A percentile compares a stretch with the other conserved stretches of the same genome.
Conservation (phyloP, 108 stramenopile genomes). For the Discostella stelligeroides region DNA sequence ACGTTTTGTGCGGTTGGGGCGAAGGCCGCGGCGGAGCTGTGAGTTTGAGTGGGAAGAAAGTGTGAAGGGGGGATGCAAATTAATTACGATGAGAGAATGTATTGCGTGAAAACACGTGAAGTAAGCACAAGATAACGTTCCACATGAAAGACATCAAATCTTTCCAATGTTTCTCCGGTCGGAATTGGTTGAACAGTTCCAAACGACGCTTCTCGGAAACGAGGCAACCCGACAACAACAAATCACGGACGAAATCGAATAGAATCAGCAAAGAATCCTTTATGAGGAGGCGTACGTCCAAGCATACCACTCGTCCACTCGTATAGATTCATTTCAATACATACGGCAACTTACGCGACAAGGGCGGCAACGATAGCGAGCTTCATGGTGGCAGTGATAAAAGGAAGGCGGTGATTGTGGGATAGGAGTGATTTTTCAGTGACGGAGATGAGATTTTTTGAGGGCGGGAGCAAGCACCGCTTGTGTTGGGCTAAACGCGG, state of each 20-base stretch:
- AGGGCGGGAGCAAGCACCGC: too few relatives aligned
- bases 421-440: background rate
- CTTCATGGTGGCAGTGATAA: conserved; percentile 65
- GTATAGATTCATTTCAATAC: background rate
- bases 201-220: background rate
- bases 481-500: too few relatives aligned
- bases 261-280: too few relatives aligned
- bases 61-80: conserved; percentile 1
- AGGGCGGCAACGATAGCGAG: conserved; percentile 82
- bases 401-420: conserved; percentile 1
- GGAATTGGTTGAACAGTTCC: conserved; percentile 2
- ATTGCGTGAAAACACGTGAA: background rate
- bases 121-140: background rate
- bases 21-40: conserved; percentile 85
- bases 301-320: too few relatives aligned
- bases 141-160: background rate
- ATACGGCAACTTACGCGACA: conserved; percentile 73
- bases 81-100: background rate
- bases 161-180: background rate
- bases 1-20: conserved; percentile 58
- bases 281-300: too few relatives aligned
- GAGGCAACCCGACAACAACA: background rate
- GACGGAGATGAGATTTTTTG: background rate
- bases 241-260: too few relatives aligned
- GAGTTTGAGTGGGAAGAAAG: too few relatives aligned